Conservation (phyloP, 352 stramenopile species). For the Nothophytophthora sp. region DNA sequence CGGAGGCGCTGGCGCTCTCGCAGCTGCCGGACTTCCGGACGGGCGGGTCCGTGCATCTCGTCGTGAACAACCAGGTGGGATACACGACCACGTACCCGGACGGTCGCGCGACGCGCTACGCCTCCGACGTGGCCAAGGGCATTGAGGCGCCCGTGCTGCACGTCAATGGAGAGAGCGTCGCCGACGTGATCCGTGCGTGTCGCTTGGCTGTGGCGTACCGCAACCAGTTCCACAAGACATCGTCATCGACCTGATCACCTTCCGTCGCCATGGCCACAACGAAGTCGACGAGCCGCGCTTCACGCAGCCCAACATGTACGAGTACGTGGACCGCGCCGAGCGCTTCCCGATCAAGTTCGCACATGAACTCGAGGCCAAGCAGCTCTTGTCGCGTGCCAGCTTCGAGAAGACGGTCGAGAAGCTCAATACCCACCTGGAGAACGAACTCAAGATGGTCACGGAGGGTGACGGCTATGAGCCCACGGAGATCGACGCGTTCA, state of each 20-base stretch:
- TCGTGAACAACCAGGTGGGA: slow-evolving; percentile 91
- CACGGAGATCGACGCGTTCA: slow-evolving; percentile 72
- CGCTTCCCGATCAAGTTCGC: slow-evolving; percentile 77
- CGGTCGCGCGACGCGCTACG: slow-evolving; percentile 80
- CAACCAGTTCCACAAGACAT: slow-evolving; percentile 87
- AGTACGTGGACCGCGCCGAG: slow-evolving; percentile 57
- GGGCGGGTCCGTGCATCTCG: slow-evolving; percentile 79
- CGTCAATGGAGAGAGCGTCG: slow-evolving; percentile 86
- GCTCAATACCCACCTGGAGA: slow-evolving; percentile 67
- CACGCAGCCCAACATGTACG: slow-evolving; percentile 90
- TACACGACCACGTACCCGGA: slow-evolving; percentile 89
- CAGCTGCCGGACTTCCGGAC: slow-evolving; percentile 81
- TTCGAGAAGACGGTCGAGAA: slow-evolving; percentile 63
- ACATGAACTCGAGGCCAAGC: slow-evolving; percentile 54
- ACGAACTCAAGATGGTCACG: slow-evolving; percentile 55
- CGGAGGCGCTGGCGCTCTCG: slow-evolving; percentile 72
- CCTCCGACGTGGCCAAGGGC: slow-evolving; percentile 83
- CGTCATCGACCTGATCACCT: slow-evolving; percentile 85
- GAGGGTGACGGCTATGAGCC: slow-evolving; percentile 51
- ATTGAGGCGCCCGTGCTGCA: slow-evolving; percentile 86
- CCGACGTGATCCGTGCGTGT: slow-evolving; percentile 73
- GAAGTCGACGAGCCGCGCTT: slow-evolving; percentile 90
- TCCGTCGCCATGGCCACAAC: slow-evolving; percentile 89
- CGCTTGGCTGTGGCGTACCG: slow-evolving; percentile 81
- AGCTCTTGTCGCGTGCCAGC: slow-evolving; percentile 52